Conservation (phyloP, 441 rosid genomes). For the Pelargonium citronellum region DNA sequence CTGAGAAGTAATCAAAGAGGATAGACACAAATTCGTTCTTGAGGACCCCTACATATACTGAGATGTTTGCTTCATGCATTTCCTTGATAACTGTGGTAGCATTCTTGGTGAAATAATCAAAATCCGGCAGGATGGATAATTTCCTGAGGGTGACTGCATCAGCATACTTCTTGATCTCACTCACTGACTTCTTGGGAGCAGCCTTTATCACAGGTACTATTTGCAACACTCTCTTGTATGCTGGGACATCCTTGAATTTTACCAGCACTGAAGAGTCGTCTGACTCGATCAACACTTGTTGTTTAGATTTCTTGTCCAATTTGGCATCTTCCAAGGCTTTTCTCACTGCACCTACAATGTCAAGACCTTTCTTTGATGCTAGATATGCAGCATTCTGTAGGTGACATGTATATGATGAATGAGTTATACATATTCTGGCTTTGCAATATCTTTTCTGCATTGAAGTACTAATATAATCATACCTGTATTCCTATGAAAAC, state of each 20-base stretch:
- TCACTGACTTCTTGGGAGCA: constrained; percentile 44
- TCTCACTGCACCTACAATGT: constrained; percentile 42
- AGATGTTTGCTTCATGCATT: constrained; percentile 35
- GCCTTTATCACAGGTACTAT: constrained; percentile 46
- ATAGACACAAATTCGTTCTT: constrained; percentile 56
- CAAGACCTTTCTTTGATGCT: constrained; percentile 70
- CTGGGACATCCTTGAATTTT: constrained; percentile 38
- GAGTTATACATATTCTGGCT: too few species aligned
- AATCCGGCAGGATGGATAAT: constrained; percentile 31
- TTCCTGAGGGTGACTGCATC: constrained; percentile 48
- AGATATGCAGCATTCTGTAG: constrained; percentile 78
- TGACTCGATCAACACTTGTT: constrained; percentile 62
- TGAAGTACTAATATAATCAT: constrained; percentile 5
- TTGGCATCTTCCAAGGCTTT: constrained; percentile 53
- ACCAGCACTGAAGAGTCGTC: constrained; percentile 68
- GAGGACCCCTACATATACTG: constrained; percentile 39
- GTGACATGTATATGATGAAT: not conserved
- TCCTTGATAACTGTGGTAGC: constrained; percentile 36
- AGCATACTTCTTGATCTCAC: constrained; percentile 67
- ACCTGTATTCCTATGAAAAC: constrained; percentile 69
- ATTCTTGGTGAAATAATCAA: constrained; percentile 34
- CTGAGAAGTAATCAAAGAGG: constrained; percentile 63
- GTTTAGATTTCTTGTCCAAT: constrained; percentile 59
- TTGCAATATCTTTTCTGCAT: too few species aligned
- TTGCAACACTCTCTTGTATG: constrained; percentile 50